Evolutionary conservation across 2,329 filamentous ascomycete genomes (phyloP), one percentile per base, ranked within the genome.

Genomic region (Talaromyces sp.): DNA sequence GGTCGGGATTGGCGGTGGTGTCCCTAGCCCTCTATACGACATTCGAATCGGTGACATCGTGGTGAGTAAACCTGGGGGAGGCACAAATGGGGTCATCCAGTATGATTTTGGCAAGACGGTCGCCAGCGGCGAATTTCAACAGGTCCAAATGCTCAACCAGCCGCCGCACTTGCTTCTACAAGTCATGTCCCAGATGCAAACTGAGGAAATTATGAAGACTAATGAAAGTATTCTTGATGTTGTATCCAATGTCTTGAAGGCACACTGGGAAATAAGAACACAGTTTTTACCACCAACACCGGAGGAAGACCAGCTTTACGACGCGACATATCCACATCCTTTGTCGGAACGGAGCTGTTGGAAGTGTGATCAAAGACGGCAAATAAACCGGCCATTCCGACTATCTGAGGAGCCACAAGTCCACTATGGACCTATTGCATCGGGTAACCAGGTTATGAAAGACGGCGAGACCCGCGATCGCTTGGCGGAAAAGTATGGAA

Each of bases 371-470:
- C 15, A 51, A 25, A 8, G 19, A 4, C 43, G 36, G 17, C 31
- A 22, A 27, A 25, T 61, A 2, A 6, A 17, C 11, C 29, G 45
- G 5, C 15, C n/a, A 1, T 6, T 17, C 13, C 15, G 59, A 4
- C 6, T 5, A 22, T 36, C 59, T 1, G 2, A 2, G 8, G 27
- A 25, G 10, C 49, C 49, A 4, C 15, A 25, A 38, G 25, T 63
- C 11, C 51, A 56, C 25, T 63, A 54, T n/a, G 61, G 61, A 3
- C 5, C 19, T 2, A 63, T 63, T 27, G 61, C 61, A 15, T 63
- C 61, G 2, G 61, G 47, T 1, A 51, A 63, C 6, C 47, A 54
- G n/a, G 61, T 63, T 3, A 63, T 63, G 34, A 63, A 63, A 19
- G 47, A 54, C 11, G 47, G 31, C 7, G 2, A 56, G 7, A 54